Percentiles rank a stretch among this genome's conserved stretches.
Evolutionary conservation across 2,329 filamentous ascomycete genomes (phyloP).

Genomic region (Aureobasidium lini): DNA sequence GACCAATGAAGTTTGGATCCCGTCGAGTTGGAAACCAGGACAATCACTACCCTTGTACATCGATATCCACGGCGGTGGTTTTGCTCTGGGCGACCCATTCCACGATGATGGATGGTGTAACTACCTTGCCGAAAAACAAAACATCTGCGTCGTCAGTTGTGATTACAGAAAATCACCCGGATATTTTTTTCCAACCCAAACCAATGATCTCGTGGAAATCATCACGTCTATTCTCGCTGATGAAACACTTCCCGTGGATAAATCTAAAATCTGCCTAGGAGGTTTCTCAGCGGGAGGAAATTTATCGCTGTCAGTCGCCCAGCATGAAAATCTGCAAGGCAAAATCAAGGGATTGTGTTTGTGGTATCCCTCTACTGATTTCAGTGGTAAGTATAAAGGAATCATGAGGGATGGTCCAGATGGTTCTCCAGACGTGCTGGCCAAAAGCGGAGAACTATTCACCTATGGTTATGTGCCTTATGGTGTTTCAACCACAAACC

Average conservation of each 20-base stretch:
- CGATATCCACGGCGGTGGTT: constrained; percentile 10
- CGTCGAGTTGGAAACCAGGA: not conserved
- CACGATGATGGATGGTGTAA: constrained; percentile 1
- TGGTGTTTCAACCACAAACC: not conserved
- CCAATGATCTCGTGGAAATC: not conserved
- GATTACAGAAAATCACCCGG: not conserved
- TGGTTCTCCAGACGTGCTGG: not conserved
- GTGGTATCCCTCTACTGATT: constrained; percentile 3
- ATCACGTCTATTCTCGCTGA: not conserved
- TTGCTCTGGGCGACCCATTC: not conserved
- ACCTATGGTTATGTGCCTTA: not conserved
- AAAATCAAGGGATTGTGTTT: not conserved
- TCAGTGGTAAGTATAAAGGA: not conserved
- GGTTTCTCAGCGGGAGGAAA: constrained; percentile 11
- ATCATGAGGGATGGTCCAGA: not conserved
- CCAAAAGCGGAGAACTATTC: not conserved
- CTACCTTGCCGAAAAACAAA: not conserved
- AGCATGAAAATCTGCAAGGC: not conserved
- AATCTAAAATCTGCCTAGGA: not conserved
- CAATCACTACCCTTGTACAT: not conserved
- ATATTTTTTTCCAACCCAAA: not conserved
- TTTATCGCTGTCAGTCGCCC: not conserved
- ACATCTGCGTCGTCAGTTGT: not conserved
- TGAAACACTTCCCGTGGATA: not conserved
- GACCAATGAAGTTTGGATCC: not conserved